A percentile compares a stretch with the other conserved stretches of the same genome.
phyloP scores from a whole-genome alignment of 1,139 yeast species.

The Hemisphaericaspora xylanilytica region DNA sequence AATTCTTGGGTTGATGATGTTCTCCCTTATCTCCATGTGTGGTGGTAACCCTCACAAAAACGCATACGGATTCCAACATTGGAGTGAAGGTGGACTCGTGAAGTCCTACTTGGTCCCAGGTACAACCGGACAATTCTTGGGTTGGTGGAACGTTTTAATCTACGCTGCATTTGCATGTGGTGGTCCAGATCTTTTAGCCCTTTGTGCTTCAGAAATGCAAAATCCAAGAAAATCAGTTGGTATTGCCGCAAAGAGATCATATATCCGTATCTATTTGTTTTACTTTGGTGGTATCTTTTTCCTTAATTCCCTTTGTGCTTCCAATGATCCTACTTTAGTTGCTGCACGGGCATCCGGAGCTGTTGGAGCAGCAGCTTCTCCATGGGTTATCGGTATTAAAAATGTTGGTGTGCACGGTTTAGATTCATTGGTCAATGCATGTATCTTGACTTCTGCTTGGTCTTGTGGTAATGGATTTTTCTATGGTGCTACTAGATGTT shows the following conservation, averaged over 20 bases:
- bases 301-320: slow-evolving; percentile 35
- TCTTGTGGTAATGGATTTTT: slow-evolving; percentile 40
- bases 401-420: slow-evolving; percentile 36
- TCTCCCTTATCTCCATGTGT: slow-evolving; percentile 38
- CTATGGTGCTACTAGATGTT: slow-evolving; percentile 35
- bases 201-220: slow-evolving; percentile 34
- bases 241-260: slow-evolving; percentile 34
- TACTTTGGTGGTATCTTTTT: slow-evolving; percentile 40
- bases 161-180: slow-evolving; percentile 44
- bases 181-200: slow-evolving; percentile 40
- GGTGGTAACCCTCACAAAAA: slow-evolving; percentile 37
- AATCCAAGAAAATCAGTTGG: slow-evolving; percentile 34
- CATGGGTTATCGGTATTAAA: slow-evolving; percentile 41
- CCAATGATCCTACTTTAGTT: slow-evolving; percentile 30
- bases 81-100: slow-evolving; percentile 36
- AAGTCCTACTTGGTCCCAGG: slow-evolving; percentile 32
- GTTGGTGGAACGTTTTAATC: slow-evolving; percentile 33
- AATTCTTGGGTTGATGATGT: slow-evolving; percentile 40
- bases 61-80: slow-evolving; percentile 39
- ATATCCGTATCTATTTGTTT: slow-evolving; percentile 27
- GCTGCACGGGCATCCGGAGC: slow-evolving; percentile 23
- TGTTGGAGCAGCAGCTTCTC: slow-evolving; percentile 36
- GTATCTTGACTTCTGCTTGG: slow-evolving; percentile 36
- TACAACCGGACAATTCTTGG: slow-evolving; percentile 35
- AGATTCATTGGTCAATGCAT: slow-evolving; percentile 35